Percentiles rank a stretch among this genome's conserved stretches.
phyloP scores from a whole-genome alignment of 495 filamentous ascomycete genomes.

The Neurospora terricola region DNA sequence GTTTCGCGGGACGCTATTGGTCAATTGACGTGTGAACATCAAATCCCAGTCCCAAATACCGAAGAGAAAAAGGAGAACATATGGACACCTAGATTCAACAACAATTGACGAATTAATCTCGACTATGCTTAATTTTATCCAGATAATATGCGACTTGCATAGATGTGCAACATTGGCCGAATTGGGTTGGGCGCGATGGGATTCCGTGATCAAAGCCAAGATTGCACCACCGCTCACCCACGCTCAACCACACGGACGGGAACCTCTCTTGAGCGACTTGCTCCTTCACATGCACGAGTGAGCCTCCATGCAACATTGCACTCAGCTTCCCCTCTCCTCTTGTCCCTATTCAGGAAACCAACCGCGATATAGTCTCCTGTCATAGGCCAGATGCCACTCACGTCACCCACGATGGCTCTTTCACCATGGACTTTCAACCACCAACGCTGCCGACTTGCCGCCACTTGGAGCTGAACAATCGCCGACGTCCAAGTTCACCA shows the following conservation, averaged over 20 bases:
- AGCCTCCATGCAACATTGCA: not conserved
- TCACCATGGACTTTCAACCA: constrained; percentile 7
- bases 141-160: not conserved
- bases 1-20: not conserved
- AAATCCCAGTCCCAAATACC: not conserved
- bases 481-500: not conserved
- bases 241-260: not conserved
- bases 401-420: constrained; percentile 13
- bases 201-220: constrained; percentile 3
- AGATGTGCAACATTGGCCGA: not conserved
- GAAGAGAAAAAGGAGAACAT: not conserved
- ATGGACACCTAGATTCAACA: not conserved
- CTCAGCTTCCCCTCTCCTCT: not conserved
- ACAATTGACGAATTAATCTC: not conserved
- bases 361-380: not conserved
- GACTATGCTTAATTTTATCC: not conserved
- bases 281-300: not conserved
- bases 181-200: not conserved
- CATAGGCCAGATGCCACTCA: constrained; percentile 7
- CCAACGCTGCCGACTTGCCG: not conserved
- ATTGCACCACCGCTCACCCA: not conserved
- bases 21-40: not conserved
- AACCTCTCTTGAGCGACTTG: not conserved
- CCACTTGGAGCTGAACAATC: not conserved
- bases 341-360: not conserved